Conservation (phyloP, 192 early-diverging fungal species). For the Linnemannia elongata region DNA sequence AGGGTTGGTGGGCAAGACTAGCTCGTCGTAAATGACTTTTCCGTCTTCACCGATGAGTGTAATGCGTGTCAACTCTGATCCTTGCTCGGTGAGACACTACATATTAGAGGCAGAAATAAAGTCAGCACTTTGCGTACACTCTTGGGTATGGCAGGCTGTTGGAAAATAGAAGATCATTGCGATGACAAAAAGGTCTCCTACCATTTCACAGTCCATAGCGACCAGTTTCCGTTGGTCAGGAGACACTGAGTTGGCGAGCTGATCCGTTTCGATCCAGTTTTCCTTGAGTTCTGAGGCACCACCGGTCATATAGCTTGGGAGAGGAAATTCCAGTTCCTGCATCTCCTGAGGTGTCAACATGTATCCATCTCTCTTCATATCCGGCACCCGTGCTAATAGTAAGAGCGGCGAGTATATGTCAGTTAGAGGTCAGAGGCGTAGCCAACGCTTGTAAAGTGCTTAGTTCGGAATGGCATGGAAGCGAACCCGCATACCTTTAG, state of each 20-base stretch:
- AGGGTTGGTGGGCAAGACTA: conserved; percentile 63
- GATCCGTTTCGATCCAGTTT: conserved; percentile 38
- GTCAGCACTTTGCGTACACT: background rate
- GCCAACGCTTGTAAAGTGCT: too few species aligned
- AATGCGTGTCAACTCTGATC: conserved; percentile 65
- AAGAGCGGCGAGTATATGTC: background rate
- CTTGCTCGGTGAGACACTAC: conserved; percentile 52
- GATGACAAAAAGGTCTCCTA: conserved; percentile 25
- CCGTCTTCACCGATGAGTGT: conserved; percentile 64
- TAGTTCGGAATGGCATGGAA: too few species aligned
- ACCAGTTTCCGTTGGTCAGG: conserved; percentile 37
- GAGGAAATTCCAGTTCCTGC: conserved; percentile 27
- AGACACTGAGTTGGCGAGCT: background rate
- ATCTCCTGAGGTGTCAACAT: conserved; percentile 26
- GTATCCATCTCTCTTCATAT: conserved; percentile 12
- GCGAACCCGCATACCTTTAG: conserved; percentile 9
- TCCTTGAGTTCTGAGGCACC: background rate
- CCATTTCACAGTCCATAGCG: conserved; percentile 76
- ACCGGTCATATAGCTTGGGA: conserved; percentile 31
- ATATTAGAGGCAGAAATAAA: background rate
- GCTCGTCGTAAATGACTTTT: conserved; percentile 60
- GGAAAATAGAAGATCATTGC: background rate
- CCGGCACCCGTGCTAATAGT: background rate
- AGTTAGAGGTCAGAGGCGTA: background rate
- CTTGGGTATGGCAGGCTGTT: background rate